Evolutionary conservation across 306 rosid species (phyloP).

Genomic region (Mimosa pudica): DNA sequence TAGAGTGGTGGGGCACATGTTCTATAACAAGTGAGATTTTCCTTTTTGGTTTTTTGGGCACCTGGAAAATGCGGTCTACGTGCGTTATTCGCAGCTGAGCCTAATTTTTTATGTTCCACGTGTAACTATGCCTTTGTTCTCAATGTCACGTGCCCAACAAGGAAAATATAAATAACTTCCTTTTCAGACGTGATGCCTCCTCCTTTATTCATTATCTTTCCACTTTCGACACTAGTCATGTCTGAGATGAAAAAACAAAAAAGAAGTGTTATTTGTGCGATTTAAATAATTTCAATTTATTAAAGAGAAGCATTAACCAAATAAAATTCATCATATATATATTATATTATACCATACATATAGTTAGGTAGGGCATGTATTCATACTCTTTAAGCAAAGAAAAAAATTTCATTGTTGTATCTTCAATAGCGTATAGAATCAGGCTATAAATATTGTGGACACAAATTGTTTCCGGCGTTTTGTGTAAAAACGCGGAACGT

Average conservation of each 20-base stretch:
- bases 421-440: background rate
- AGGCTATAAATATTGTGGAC: too few relatives aligned
- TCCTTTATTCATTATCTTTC: background rate
- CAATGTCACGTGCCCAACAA: constrained; percentile 16
- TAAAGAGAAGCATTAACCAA: background rate
- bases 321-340: background rate
- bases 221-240: background rate
- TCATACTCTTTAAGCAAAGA: background rate
- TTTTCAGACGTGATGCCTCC: background rate
- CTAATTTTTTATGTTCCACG: constrained; percentile 28
- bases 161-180: background rate
- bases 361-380: background rate
- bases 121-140: background rate
- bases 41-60: background rate
- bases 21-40: background rate
- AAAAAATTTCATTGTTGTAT: background rate
- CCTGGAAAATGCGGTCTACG: constrained; percentile 30
- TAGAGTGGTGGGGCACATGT: background rate
- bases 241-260: background rate
- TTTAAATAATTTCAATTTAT: background rate
- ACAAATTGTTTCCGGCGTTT: too few relatives aligned
- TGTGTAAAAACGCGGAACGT: too few relatives aligned
- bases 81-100: background rate
- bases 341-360: too few relatives aligned
- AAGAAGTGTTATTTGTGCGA: background rate